phyloP scores from a whole-genome alignment of 495 filamentous ascomycete genomes.

The Aspergillus homomorphus region DNA sequence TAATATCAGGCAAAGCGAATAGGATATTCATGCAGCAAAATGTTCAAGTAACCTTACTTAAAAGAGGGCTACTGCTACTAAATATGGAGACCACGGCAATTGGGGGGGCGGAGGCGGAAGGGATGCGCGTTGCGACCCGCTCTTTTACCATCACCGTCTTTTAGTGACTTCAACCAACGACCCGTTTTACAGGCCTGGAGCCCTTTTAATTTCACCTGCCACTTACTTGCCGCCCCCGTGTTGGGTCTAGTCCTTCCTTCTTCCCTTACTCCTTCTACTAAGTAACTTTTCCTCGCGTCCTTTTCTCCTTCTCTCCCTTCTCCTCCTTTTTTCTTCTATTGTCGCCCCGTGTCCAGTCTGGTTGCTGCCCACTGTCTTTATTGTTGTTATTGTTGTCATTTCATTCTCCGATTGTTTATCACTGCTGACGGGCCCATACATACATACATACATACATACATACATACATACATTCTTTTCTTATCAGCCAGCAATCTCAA shows the following conservation, averaged over 20 bases:
- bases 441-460: not conserved
- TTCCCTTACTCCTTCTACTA: not conserved
- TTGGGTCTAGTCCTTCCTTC: not conserved
- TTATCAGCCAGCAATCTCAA: not conserved
- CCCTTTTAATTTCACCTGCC: too few species aligned
- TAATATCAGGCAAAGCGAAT: too few species aligned
- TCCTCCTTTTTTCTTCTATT: constrained; percentile 6
- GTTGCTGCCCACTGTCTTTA: not conserved
- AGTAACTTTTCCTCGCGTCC: constrained; percentile 3
- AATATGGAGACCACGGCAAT: constrained; percentile 19
- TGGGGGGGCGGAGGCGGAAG: constrained; percentile 16
- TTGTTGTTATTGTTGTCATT: not conserved
- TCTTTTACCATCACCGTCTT: not conserved
- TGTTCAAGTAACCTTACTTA: too few species aligned
- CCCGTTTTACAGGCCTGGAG: not conserved
- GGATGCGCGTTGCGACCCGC: constrained; percentile 23
- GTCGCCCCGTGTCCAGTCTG: constrained; percentile 2
- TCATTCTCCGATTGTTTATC: not conserved
- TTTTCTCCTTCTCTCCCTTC: constrained; percentile 7
- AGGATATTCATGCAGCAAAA: too few species aligned
- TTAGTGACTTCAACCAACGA: not conserved
- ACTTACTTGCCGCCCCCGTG: too few species aligned
- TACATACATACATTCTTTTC: constrained; percentile 3
- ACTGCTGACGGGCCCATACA: not conserved
- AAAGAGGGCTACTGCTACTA: constrained; percentile 10